Base-by-base conservation (phyloP, 768 basidiomycete genomes). In the Serpula lacrymans region DNA sequence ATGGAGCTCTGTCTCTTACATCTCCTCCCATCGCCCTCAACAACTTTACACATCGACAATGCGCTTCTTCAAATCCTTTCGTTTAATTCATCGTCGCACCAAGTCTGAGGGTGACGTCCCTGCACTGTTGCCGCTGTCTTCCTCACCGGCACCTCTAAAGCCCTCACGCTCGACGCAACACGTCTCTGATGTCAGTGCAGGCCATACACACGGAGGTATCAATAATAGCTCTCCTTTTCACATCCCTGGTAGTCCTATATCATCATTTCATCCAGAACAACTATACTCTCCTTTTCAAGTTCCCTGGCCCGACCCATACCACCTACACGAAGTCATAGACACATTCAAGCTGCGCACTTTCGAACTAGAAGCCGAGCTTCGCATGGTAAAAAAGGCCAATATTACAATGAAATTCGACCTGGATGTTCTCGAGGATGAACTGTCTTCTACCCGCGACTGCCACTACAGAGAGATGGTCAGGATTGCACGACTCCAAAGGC, bases 11-110 rank as follows among this genome's bases (percentile, higher is more conserved):
- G n/a, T n/a, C n/a, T n/a, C n/a, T n/a, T n/a, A n/a, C n/a, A n/a
- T n/a, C n/a, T n/a, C n/a, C n/a, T n/a, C n/a, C n/a, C n/a, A n/a
- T n/a, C n/a, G n/a, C n/a, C n/a, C n/a, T n/a, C n/a, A n/a, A n/a
- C n/a, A n/a, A n/a, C n/a, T n/a, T n/a, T n/a, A n/a, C n/a, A n/a
- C n/a, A n/a, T n/a, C n/a, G n/a, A n/a, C n/a, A n/a, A 76, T 75
- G 74, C 68, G 64, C 5, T 70, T 74, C 50, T 72, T 74, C 63
- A 68, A 63, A 45, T 55, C 62, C 16, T 65, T 68, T 51, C 61
- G 59, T 46, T 58, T 74, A 20, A 68, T 72, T 18, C 69, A 76
- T 47, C 71, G 72, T 50, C 68, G 64, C 43, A 62, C 72, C 39
- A 71, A 65, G 53, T 77, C 75, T 14, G 73, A 71, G 22, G 48